Evolutionary conservation across 2,329 filamentous ascomycete species (phyloP).

Genomic region (Pseudogymnoascus sp.): DNA sequence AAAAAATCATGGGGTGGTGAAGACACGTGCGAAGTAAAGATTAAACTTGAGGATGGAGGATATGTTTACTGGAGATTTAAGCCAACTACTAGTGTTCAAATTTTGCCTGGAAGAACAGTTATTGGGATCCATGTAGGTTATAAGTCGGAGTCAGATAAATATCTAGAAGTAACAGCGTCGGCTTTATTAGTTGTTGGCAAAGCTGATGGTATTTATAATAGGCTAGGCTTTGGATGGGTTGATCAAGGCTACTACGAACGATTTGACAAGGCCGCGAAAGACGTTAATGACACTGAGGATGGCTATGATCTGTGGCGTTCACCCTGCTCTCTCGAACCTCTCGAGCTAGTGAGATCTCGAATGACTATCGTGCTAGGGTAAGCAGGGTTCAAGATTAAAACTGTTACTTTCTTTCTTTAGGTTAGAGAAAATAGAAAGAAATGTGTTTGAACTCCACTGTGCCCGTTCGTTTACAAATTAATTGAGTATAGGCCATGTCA

Average conservation of each 20-base stretch:
- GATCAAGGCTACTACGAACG: background rate
- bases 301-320: background rate
- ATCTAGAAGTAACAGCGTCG: background rate
- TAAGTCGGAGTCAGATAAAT: background rate
- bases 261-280: background rate
- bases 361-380: background rate
- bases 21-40: background rate
- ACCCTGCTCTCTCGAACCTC: background rate
- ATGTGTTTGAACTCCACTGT: background rate
- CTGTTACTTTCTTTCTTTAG: background rate
- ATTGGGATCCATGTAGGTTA: background rate
- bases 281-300: background rate
- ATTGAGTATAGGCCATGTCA: too few species aligned
- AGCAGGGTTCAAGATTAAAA: background rate
- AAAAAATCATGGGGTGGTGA: background rate
- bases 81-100: background rate
- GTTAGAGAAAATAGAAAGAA: background rate
- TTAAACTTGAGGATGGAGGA: background rate
- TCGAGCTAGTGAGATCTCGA: background rate
- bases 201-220: constrained; percentile 2
- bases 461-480: too few species aligned
- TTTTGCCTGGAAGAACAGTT: background rate
- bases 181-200: constrained; percentile 13
- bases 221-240: constrained; percentile 10
- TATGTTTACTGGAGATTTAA: background rate